Base-by-base conservation (phyloP, 163 green algal genomes). In the Chloroidium sp. region DNA sequence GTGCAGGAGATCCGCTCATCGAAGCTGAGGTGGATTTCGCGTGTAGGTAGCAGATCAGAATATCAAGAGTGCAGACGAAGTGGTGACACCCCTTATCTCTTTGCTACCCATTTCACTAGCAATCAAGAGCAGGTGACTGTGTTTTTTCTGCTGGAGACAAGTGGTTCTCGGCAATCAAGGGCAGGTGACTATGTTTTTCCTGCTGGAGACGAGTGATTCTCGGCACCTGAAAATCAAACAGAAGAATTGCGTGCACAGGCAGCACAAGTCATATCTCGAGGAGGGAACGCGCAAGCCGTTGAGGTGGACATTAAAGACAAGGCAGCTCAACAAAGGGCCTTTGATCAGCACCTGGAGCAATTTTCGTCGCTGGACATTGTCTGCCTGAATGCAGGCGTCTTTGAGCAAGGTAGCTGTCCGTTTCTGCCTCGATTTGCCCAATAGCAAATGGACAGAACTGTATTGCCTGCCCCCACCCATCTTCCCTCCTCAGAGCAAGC, bases 321-420 rank as follows among this genome's bases (percentile, higher is more conserved):
- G 0, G 68, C 62, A 0, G 80, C 84, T 61, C 91, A 94, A 12
- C 6, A 79, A 59, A 80, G 67, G 0, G 87, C 84, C 0, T 92
- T 94, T 69, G 61, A 76, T 2, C 60, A 14, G 8, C 91, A 95
- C 76, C 72, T 90, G 57, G 8, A 78, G 0, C 12, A 61, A 12
- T 91, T 76, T 8, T 82, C 83, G 58, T 10, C 78, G 0, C 84
- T 95, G 58, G 86, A 93, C 79, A 82, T 92, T 80, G 88, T 83
- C 0, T 77, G 94, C 57, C 84, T 96, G 1, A 96, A 95, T 79
- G 93, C 93, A 59, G 92, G 92, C 77, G 94, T 96, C 69, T 84
- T 77, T 0, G 92, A 96, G 80, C 75, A 75, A 10, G 93, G 89
- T 13, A 69, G 89, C 77, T 36, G 36, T 36, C 36, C 36, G 36